A percentile compares a stretch with the other conserved stretches of the same genome.
Conservation (phyloP, 331 rosid species). For the Quercus lobata region DNA sequence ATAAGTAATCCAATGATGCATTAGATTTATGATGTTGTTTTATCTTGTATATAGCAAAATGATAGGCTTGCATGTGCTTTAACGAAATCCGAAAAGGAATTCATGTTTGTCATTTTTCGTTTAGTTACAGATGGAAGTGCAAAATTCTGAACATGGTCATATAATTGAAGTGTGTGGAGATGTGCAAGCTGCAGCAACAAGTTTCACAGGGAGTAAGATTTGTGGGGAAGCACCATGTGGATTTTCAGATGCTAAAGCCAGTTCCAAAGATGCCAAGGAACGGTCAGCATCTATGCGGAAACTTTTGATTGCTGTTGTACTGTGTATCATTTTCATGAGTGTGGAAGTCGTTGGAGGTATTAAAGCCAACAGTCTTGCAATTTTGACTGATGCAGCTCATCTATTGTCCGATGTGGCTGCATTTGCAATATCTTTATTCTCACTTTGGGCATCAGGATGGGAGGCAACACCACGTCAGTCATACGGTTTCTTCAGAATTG, state of each 20-base stretch:
- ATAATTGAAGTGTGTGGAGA: slow-evolving; percentile 45
- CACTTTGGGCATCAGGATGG: slow-evolving; percentile 69
- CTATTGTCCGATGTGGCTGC: slow-evolving; percentile 61
- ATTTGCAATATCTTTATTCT: slow-evolving; percentile 60
- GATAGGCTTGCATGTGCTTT: neutral
- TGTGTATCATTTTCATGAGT: slow-evolving; percentile 50
- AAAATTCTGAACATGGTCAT: slow-evolving; percentile 33
- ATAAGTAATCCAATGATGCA: neutral
- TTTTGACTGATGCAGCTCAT: slow-evolving; percentile 67
- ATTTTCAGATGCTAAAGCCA: slow-evolving; percentile 44
- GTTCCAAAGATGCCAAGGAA: slow-evolving; percentile 46
- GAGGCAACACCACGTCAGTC: slow-evolving; percentile 64
- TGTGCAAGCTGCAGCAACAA: slow-evolving; percentile 24
- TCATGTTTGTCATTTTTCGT: neutral
- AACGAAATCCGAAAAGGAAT: neutral
- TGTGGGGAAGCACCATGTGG: slow-evolving; percentile 62
- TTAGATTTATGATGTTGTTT: neutral
- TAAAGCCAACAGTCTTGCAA: slow-evolving; percentile 66
- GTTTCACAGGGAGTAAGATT: slow-evolving; percentile 34
- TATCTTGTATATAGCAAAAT: neutral
- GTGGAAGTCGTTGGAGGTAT: slow-evolving; percentile 65
- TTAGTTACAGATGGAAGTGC: slow-evolving; percentile 50
- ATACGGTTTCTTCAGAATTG: slow-evolving; percentile 57
- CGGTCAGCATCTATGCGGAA: slow-evolving; percentile 50
- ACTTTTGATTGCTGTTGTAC: slow-evolving; percentile 43